phyloP scores from a whole-genome alignment of 352 stramenopile genomes.

The Phytophthora idaei region DNA sequence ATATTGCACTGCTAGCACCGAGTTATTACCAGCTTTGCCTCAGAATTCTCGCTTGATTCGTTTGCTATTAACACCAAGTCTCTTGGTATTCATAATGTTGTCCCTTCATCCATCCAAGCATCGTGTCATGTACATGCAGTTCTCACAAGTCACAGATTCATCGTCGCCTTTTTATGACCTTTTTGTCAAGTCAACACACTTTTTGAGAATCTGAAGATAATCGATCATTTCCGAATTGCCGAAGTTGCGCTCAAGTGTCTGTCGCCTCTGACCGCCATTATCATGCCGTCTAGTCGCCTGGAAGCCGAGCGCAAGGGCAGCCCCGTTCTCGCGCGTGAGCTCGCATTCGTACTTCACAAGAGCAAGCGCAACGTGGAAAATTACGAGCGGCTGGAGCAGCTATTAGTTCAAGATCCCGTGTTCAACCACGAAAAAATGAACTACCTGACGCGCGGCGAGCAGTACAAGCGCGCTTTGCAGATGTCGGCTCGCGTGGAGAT shows the following conservation, averaged over 20 bases:
- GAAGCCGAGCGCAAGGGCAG: slow-evolving; percentile 53
- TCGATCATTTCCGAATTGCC: slow-evolving; percentile 17
- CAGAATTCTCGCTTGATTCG: not conserved
- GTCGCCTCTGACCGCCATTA: not conserved
- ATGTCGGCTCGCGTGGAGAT: slow-evolving; percentile 68
- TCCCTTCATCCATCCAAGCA: no score
- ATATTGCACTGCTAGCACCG: not conserved
- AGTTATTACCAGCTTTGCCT: not conserved
- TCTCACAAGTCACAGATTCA: slow-evolving; percentile 1
- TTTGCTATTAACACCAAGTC: not conserved
- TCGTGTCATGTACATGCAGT: no score
- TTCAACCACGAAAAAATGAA: slow-evolving; percentile 72
- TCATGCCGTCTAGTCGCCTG: slow-evolving; percentile 28
- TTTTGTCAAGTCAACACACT: slow-evolving; percentile 39
- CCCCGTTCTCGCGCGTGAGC: slow-evolving; percentile 51
- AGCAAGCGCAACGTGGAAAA: slow-evolving; percentile 56
- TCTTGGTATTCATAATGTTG: not conserved
- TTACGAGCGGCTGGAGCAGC: slow-evolving; percentile 58
- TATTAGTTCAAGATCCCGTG: slow-evolving; percentile 59
- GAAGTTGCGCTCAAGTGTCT: not conserved
- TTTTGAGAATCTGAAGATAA: slow-evolving; percentile 10
- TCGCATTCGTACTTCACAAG: slow-evolving; percentile 70
- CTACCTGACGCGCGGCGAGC: slow-evolving; percentile 66
- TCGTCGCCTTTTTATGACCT: slow-evolving; percentile 7
- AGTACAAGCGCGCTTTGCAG: slow-evolving; percentile 60